phyloP scores from a whole-genome alignment of 2,329 filamentous ascomycete genomes.

The Periconia sp. region DNA sequence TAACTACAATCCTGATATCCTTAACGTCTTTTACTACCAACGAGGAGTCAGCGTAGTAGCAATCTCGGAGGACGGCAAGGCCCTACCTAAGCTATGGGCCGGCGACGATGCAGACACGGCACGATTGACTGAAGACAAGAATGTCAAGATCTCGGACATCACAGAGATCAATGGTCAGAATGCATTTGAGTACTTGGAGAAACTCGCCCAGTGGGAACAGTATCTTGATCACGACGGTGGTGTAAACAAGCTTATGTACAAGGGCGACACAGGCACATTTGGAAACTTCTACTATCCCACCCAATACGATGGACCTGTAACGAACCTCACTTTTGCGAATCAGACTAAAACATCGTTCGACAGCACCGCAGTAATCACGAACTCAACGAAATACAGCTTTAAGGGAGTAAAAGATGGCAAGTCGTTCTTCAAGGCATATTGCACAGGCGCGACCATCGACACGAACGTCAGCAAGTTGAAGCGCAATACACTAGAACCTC shows the following conservation, averaged over 20 bases:
- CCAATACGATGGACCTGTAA: slow-evolving; percentile 28
- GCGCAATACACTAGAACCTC: too few species aligned
- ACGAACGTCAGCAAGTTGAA: too few species aligned
- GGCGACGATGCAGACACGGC: slow-evolving; percentile 23
- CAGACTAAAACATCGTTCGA: slow-evolving; percentile 22
- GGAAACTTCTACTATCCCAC: slow-evolving; percentile 23
- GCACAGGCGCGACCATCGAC: too few species aligned
- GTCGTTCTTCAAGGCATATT: slow-evolving; percentile 46
- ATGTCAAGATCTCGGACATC: slow-evolving; percentile 40
- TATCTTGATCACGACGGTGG: slow-evolving; percentile 30
- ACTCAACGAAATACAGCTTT: slow-evolving; percentile 26
- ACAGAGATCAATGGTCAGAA: slow-evolving; percentile 33
- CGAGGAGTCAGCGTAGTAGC: slow-evolving; percentile 26
- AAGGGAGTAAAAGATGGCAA: slow-evolving; percentile 38
- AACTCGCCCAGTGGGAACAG: slow-evolving; percentile 21
- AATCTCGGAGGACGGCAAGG: slow-evolving; percentile 39
- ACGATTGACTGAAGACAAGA: slow-evolving; percentile 17
- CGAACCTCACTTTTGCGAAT: slow-evolving; percentile 40
- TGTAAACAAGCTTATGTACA: slow-evolving; percentile 27
- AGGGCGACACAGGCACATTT: slow-evolving; percentile 25
- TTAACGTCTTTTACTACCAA: slow-evolving; percentile 27
- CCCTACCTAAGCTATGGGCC: slow-evolving; percentile 41
- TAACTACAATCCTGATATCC: slow-evolving; percentile 34
- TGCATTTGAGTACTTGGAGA: slow-evolving; percentile 25
- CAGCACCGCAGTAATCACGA: too few species aligned